Percentiles rank a stretch among this genome's conserved stretches.
These are phyloP conservation scores for Pneumocystis canis DNA, from an alignment of 1,139 yeast genomes.

Conservation along the genomic window DNA sequence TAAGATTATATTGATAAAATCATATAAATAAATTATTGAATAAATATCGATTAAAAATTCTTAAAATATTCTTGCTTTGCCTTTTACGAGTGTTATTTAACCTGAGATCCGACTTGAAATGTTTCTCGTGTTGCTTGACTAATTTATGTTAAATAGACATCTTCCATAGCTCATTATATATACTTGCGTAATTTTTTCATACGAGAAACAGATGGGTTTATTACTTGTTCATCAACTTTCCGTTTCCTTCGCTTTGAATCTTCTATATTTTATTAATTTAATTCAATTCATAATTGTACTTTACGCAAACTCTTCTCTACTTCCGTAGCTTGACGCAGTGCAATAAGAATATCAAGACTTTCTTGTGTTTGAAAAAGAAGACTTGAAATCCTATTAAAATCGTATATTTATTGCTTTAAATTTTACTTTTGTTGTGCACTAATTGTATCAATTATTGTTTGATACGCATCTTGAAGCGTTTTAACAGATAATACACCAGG, in stretches of 20 bases:
- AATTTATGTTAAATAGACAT: background rate
- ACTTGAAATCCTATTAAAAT: conserved; percentile 4
- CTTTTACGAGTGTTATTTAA: conserved; percentile 9
- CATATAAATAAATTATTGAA: too few species aligned
- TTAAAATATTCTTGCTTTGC: conserved; percentile 6
- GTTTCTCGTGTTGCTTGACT: background rate
- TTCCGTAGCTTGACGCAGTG: conserved; percentile 16
- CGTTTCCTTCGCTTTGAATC: conserved; percentile 17
- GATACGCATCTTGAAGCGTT: background rate
- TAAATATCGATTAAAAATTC: too few species aligned
- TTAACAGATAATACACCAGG: background rate
- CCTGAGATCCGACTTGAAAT: background rate
- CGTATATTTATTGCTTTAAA: conserved; percentile 2
- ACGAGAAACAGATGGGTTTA: conserved; percentile 8
- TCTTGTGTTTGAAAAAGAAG: conserved; percentile 15
- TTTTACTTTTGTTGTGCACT: background rate
- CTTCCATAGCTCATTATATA: background rate
- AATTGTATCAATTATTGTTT: background rate
- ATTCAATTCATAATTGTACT: background rate
- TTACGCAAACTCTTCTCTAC: conserved; percentile 6
- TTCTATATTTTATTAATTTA: background rate
- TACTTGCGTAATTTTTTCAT: conserved; percentile 13
- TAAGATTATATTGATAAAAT: too few species aligned
- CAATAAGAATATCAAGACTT: conserved; percentile 14
- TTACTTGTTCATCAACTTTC: conserved; percentile 13